A percentile compares a stretch with the other conserved stretches of the same genome.
phyloP scores from a whole-genome alignment of 306 rosid genomes.

The Acacia crassicarpa region DNA sequence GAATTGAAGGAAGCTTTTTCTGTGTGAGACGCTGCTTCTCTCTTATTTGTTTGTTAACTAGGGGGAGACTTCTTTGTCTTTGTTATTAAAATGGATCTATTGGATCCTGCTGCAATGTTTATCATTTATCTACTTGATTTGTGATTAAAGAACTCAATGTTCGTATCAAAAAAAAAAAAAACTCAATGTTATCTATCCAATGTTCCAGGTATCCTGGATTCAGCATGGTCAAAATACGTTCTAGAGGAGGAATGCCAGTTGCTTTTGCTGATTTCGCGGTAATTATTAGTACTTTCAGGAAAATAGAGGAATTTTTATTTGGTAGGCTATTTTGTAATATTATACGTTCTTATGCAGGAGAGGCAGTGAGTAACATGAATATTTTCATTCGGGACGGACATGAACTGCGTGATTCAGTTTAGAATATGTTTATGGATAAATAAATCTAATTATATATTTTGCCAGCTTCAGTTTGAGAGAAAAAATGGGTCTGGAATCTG shows the following conservation, averaged over 20 bases:
- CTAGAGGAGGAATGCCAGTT: slow-evolving; percentile 98
- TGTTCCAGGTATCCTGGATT: slow-evolving; percentile 74
- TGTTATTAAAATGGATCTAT: slow-evolving; percentile 17
- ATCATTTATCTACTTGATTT: slow-evolving; percentile 12
- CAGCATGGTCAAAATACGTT: slow-evolving; percentile 77
- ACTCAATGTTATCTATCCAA: slow-evolving; percentile 27
- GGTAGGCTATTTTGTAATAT: slow-evolving; percentile 11
- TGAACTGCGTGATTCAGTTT: background rate
- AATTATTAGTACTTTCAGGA: slow-evolving; percentile 23
- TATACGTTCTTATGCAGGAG: background rate
- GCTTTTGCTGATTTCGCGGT: slow-evolving; percentile 98
- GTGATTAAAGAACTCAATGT: slow-evolving; percentile 18
- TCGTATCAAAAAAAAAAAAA: too few relatives aligned
- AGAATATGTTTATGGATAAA: background rate
- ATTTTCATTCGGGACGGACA: background rate
- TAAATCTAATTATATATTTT: slow-evolving; percentile 5
- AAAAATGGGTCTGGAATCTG: background rate
- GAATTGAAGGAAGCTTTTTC: slow-evolving; percentile 79
- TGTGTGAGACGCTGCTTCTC: slow-evolving; percentile 57
- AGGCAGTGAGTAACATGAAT: background rate
- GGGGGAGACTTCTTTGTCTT: background rate
- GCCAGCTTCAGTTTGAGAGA: background rate
- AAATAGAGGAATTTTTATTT: slow-evolving; percentile 3
- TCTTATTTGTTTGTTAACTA: slow-evolving; percentile 13
- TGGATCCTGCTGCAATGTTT: slow-evolving; percentile 19